phyloP scores from a whole-genome alignment of 2,329 filamentous ascomycete species.

The Nemania bipapillata region DNA sequence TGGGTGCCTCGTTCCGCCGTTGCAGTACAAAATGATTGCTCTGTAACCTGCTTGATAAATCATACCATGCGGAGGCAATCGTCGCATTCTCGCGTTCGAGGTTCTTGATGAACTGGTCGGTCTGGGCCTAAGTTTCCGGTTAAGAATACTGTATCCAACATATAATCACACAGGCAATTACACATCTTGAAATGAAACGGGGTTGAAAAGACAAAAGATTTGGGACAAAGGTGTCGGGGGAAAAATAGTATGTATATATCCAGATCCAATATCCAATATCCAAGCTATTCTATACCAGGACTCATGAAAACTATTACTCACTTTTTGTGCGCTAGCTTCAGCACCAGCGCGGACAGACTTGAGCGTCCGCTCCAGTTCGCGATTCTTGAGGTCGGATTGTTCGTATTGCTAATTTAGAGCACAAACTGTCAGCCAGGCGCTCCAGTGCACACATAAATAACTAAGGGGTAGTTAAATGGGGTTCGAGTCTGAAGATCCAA shows the following conservation, averaged over 20 bases:
- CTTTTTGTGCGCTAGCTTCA: slow-evolving; percentile 63
- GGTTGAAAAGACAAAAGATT: not conserved
- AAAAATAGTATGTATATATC: not conserved
- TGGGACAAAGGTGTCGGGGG: not conserved
- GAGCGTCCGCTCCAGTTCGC: slow-evolving; percentile 65
- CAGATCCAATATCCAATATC: not conserved
- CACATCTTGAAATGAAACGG: not conserved
- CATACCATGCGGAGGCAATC: slow-evolving; percentile 87
- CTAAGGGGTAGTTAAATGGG: slow-evolving; percentile 10
- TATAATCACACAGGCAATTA: not conserved
- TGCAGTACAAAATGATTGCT: slow-evolving; percentile 85
- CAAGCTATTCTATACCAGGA: slow-evolving; percentile 5
- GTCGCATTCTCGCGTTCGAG: slow-evolving; percentile 81
- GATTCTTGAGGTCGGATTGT: slow-evolving; percentile 66
- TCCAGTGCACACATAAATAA: not conserved
- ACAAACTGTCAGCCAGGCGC: slow-evolving; percentile 41
- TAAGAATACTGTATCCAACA: slow-evolving; percentile 27
- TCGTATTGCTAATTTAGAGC: slow-evolving; percentile 64
- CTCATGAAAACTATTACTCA: slow-evolving; percentile 52
- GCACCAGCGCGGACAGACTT: slow-evolving; percentile 64
- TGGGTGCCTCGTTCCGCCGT: slow-evolving; percentile 76
- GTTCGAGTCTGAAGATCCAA: slow-evolving; percentile 2
- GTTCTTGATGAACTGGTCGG: slow-evolving; percentile 70
- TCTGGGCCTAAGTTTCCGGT: slow-evolving; percentile 56
- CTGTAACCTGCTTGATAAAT: slow-evolving; percentile 79